phyloP scores from a whole-genome alignment of 139 green algal genomes.

The Chlamydomonas sp. region DNA sequence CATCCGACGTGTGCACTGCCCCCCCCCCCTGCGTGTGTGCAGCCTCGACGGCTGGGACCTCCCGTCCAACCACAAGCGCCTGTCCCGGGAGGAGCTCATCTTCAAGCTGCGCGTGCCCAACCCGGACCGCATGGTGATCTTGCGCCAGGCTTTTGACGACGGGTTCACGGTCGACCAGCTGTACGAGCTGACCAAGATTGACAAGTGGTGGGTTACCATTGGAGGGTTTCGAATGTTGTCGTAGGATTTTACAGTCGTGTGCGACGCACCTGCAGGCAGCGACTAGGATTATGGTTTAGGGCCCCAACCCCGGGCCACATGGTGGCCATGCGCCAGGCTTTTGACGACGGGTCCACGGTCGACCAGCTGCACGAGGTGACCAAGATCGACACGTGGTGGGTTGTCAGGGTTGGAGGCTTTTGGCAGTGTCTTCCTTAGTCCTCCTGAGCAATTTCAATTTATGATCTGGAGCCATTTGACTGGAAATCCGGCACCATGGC shows the following conservation, averaged over 20 bases:
- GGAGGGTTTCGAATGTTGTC: too few species aligned
- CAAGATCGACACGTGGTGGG: conserved; percentile 96
- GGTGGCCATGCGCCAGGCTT: conserved; percentile 71
- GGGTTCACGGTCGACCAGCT: conserved; percentile 72
- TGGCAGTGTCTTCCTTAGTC: too few species aligned
- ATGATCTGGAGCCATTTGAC: too few species aligned
- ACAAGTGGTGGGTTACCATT: conserved; percentile 98
- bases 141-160: conserved; percentile 86
- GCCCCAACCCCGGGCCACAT: conserved; percentile 85
- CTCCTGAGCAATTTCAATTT: too few species aligned
- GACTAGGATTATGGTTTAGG: too few species aligned
- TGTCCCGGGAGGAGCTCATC: conserved; percentile 64
- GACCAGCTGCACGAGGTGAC: conserved; percentile 82
- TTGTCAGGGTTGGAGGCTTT: too few species aligned
- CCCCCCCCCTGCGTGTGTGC: too few species aligned
- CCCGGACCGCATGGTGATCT: conserved; percentile 75
- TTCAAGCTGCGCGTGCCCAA: conserved; percentile 85
- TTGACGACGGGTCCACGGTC: conserved; percentile 77
- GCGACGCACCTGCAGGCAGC: too few species aligned
- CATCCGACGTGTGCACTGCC: too few species aligned
- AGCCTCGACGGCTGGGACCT: conserved; percentile 78
- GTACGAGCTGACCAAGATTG: conserved; percentile 87
- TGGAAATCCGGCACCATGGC: too few species aligned
- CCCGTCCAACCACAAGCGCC: conserved; percentile 71
- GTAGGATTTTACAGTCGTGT: too few species aligned